Conservation (phyloP, 2,329 filamentous ascomycete species). For the Phoma herbarum region DNA sequence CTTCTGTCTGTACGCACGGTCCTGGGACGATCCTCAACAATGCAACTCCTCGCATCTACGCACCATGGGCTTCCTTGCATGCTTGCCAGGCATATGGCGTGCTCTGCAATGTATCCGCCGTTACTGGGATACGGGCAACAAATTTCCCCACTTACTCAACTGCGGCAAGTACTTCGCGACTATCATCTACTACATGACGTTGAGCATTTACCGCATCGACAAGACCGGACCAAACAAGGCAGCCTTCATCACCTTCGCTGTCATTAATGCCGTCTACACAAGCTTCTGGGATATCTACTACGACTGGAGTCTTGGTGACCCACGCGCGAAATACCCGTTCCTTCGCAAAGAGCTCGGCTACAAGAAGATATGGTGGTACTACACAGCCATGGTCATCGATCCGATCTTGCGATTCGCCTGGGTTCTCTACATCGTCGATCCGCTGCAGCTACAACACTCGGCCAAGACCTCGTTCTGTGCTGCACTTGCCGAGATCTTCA, state of each 20-base stretch:
- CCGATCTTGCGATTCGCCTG: slow-evolving; percentile 89
- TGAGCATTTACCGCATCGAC: slow-evolving; percentile 85
- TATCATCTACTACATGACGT: slow-evolving; percentile 77
- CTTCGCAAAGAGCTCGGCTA: slow-evolving; percentile 79
- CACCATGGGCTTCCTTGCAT: slow-evolving; percentile 82
- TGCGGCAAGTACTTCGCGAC: slow-evolving; percentile 90
- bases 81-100: slow-evolving; percentile 88
- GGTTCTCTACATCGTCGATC: slow-evolving; percentile 92
- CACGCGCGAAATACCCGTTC: slow-evolving; percentile 69
- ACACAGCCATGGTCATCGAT: slow-evolving; percentile 82
- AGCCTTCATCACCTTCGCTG: slow-evolving; percentile 80
- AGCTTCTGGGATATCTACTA: slow-evolving; percentile 94
- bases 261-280: slow-evolving; percentile 83
- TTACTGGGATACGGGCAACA: slow-evolving; percentile 84
- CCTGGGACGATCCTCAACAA: slow-evolving; percentile 75
- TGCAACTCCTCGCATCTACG: slow-evolving; percentile 90
- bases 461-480: slow-evolving; percentile 83
- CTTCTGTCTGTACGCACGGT: slow-evolving; percentile 88
- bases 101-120: slow-evolving; percentile 89
- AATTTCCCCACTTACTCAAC: slow-evolving; percentile 93
- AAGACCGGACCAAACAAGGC: slow-evolving; percentile 66
- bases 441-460: slow-evolving; percentile 81
- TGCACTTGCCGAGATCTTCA: slow-evolving; percentile 78
- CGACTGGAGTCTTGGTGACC: slow-evolving; percentile 93
- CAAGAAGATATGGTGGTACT: slow-evolving; percentile 84